phyloP scores from a whole-genome alignment of 75 land plant genomes.

The Pinus tabuliformis region DNA sequence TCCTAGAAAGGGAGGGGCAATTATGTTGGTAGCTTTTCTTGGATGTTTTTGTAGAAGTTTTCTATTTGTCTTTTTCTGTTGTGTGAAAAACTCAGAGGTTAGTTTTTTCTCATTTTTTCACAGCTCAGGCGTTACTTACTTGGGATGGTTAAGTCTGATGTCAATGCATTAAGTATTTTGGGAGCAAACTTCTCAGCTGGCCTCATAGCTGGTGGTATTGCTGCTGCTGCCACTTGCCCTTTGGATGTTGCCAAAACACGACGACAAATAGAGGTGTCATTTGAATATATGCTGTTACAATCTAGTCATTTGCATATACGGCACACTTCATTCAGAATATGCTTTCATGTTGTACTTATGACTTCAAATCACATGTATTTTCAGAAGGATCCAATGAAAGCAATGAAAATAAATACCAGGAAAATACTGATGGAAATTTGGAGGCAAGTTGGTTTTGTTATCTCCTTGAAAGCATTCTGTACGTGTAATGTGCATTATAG shows the following conservation, averaged over 20 bases:
- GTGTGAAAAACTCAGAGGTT: neutral
- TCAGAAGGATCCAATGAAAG: slow-evolving; percentile 77
- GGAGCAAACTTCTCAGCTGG: slow-evolving; percentile 96
- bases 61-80: neutral
- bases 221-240: slow-evolving; percentile 97
- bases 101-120: neutral
- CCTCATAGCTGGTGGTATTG: slow-evolving; percentile 84
- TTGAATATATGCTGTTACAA: neutral
- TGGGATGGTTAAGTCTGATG: slow-evolving; percentile 53
- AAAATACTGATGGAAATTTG: slow-evolving; percentile 65
- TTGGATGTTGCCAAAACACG: slow-evolving; percentile 97
- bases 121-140: slow-evolving; percentile 69
- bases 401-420: slow-evolving; percentile 55
- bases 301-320: neutral
- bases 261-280: slow-evolving; percentile 81
- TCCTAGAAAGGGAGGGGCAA: neutral
- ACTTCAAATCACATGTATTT: slow-evolving; percentile 1
- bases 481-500: neutral
- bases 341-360: neutral
- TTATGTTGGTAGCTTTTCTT: neutral
- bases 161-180: slow-evolving; percentile 49
- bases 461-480: neutral
- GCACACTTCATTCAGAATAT: too few species aligned
- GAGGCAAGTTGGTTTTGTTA: slow-evolving; percentile 50
- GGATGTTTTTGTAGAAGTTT: neutral